A percentile compares a stretch with the other conserved stretches of the same genome.
Conservation (phyloP, 371 early-diverging fungal genomes). For the Rhizopus microsporus region DNA sequence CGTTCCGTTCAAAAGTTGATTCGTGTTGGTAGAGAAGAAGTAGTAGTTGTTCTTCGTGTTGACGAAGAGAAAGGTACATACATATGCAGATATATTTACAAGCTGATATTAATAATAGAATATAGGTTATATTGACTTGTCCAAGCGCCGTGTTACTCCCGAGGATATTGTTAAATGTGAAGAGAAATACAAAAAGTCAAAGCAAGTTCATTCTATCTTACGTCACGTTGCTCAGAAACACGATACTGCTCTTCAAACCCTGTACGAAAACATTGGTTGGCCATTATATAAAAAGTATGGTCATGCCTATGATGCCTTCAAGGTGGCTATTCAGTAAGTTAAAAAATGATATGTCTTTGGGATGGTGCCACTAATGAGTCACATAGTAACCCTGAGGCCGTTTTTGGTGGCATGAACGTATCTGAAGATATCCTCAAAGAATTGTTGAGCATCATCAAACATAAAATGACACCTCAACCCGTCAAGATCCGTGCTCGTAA, state of each 20-base stretch:
- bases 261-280: conserved; percentile 95
- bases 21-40: conserved; percentile 96
- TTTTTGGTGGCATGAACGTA: conserved; percentile 85
- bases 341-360: neutral
- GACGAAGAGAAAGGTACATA: conserved; percentile 96
- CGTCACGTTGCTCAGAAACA: conserved; percentile 93
- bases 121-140: conserved; percentile 97
- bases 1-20: conserved; percentile 98
- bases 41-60: conserved; percentile 96
- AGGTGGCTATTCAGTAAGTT: conserved; percentile 85
- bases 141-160: conserved; percentile 97
- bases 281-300: conserved; percentile 98
- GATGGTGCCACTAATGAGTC: no score
- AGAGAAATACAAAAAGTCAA: conserved; percentile 96
- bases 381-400: conserved; percentile 80
- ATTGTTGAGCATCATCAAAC: conserved; percentile 82
- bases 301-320: conserved; percentile 97
- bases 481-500: conserved; percentile 94
- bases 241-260: conserved; percentile 76
- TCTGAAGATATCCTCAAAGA: conserved; percentile 68
- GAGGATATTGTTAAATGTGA: conserved; percentile 95
- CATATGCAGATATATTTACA: neutral
- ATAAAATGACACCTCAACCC: conserved; percentile 94
- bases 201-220: conserved; percentile 86
- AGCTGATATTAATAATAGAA: neutral